A percentile compares a stretch with the other conserved stretches of the same genome.
Conservation (phyloP, 164 flowering plant genomes). For the Vitis labrusca region DNA sequence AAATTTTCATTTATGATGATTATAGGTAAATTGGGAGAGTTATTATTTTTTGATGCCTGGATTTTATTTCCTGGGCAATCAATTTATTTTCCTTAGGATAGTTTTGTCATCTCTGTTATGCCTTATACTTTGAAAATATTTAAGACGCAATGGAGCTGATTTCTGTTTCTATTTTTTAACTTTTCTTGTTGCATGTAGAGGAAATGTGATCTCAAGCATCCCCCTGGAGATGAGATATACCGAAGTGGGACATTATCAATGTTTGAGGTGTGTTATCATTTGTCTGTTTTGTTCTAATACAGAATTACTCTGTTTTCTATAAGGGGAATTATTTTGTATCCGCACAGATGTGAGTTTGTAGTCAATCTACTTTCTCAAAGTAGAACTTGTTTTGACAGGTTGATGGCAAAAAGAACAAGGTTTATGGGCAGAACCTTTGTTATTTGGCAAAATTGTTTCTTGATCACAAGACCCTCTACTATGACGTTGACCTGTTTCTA, state of each 20-base stretch:
- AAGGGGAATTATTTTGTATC: neutral
- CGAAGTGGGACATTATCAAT: constrained; percentile 90
- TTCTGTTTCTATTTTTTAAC: neutral
- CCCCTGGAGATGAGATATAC: constrained; percentile 99
- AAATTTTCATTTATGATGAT: too few relatives aligned
- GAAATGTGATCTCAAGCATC: constrained; percentile 99
- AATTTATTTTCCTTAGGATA: neutral
- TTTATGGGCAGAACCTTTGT: constrained; percentile 95
- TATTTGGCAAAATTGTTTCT: constrained; percentile 94
- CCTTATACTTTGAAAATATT: too few relatives aligned
- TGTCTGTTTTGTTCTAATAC: neutral
- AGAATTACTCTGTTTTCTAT: neutral
- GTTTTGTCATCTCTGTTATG: neutral
- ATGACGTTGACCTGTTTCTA: constrained; percentile 94
- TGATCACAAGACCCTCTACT: constrained; percentile 98
- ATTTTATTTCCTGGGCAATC: neutral
- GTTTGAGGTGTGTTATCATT: constrained; percentile 70
- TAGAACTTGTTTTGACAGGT: constrained; percentile 49
- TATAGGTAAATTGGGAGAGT: too few relatives aligned
- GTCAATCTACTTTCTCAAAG: neutral
- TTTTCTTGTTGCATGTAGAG: constrained; percentile 36
- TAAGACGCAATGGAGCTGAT: too few relatives aligned
- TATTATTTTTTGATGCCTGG: neutral
- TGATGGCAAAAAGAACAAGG: constrained; percentile 99
- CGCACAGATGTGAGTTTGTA: neutral